phyloP scores from a whole-genome alignment of 495 filamentous ascomycete genomes.

The Penicillium silybi region DNA sequence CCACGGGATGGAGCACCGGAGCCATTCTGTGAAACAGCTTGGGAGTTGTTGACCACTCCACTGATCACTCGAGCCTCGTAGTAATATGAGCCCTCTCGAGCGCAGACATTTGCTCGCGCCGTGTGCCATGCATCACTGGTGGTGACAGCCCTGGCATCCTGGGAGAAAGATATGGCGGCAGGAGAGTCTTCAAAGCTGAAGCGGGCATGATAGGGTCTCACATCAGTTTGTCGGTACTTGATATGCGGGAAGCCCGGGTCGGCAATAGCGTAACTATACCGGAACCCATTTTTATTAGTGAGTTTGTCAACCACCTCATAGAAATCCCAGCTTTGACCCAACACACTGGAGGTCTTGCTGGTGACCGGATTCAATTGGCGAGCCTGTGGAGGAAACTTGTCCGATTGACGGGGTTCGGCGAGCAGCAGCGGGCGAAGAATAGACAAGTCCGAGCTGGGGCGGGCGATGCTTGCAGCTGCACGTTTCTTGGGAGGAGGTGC shows the following conservation, averaged over 20 bases:
- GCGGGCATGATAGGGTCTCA: constrained; percentile 71
- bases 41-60: constrained; percentile 46
- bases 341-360: constrained; percentile 30
- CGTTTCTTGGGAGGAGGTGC: constrained; percentile 38
- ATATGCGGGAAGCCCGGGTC: constrained; percentile 82
- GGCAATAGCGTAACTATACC: constrained; percentile 87
- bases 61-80: constrained; percentile 88
- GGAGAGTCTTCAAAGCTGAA: constrained; percentile 92
- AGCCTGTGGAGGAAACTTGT: constrained; percentile 37
- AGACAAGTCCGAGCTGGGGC: constrained; percentile 30
- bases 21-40: constrained; percentile 21
- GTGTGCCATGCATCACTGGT: constrained; percentile 45
- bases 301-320: constrained; percentile 58
- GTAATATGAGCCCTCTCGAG: constrained; percentile 87
- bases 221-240: constrained; percentile 85
- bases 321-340: constrained; percentile 41
- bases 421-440: constrained; percentile 30
- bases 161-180: constrained; percentile 51
- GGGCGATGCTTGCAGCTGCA: constrained; percentile 27
- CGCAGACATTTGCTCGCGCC: constrained; percentile 77
- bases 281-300: constrained; percentile 85
- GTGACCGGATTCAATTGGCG: constrained; percentile 40
- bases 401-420: constrained; percentile 36
- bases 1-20: constrained; percentile 46
- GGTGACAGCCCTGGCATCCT: constrained; percentile 41